These are phyloP conservation scores for Pichia paraexigua DNA, from an alignment of 805 yeast genomes.

Conservation along the genomic window DNA sequence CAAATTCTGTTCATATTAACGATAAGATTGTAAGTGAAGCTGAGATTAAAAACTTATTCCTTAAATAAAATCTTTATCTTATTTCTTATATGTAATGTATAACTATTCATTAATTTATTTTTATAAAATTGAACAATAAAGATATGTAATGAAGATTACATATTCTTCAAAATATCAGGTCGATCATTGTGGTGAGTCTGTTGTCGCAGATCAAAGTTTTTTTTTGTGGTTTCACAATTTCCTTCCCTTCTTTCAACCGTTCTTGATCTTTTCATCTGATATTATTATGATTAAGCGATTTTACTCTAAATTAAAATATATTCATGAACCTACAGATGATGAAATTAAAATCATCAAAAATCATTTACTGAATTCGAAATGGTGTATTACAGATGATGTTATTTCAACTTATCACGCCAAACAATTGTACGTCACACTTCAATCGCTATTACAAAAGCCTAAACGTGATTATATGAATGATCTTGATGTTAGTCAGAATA, in stretches of 20 bases:
- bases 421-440: conserved; percentile 22
- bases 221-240: not conserved
- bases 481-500: not conserved
- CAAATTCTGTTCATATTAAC: conserved; percentile 22
- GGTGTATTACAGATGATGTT: conserved; percentile 23
- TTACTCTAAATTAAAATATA: not conserved
- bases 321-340: not conserved
- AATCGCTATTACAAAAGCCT: conserved; percentile 17
- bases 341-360: conserved; percentile 10
- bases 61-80: not conserved
- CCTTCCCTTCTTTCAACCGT: not conserved
- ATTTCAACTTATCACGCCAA: conserved; percentile 22
- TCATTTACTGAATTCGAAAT: conserved; percentile 13
- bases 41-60: conserved; percentile 16
- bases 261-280: not conserved
- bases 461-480: conserved; percentile 12
- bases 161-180: no score
- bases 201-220: not conserved
- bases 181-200: no score
- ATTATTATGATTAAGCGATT: not conserved
- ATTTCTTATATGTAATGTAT: not conserved
- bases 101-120: not conserved
- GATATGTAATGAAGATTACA: not conserved
- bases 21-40: conserved; percentile 18
- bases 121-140: no score